Base-by-base conservation (phyloP, 2,329 filamentous ascomycete species). In the Grosmannia huntii region DNA sequence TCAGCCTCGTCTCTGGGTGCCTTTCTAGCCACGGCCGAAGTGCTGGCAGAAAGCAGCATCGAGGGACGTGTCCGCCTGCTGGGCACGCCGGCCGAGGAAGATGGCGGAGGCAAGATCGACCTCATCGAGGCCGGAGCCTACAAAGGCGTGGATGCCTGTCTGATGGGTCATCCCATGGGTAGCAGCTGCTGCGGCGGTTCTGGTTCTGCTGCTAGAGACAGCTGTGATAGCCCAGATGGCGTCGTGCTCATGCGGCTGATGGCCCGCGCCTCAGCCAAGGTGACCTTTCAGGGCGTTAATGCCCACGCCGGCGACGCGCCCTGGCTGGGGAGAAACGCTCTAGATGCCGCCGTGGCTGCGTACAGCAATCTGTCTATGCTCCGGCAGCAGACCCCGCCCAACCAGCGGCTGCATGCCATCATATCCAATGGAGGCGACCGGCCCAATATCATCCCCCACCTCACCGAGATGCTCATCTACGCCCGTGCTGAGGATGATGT, bases 331-430 rank as follows among this genome's bases (percentile, higher is more conserved):
- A 62, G 72, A 50, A 79, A 79, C 60, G 76, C 76, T 0, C 69
- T 78, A 2, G 76, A 79, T 62, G 76, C 75, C 3, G 63, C 74
- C 69, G 75, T 0, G 57, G n/a, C 66, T n/a, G 63, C 68, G 0
- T 71, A 71, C 64, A 69, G 65, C 65, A 41, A 68, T 56, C 67
- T 78, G 12, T 68, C 72, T 2, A 68, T 76, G 55, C 65, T 78
- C 31, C 70, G 76, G 3, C 63, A 81, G 67, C 78, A 81, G 63
- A 71, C 77, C 10, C 67, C 67, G 6, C 75, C 76, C 0, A 68
- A 73, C 11, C 71, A 78, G 59, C 73, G 77, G 16, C 71, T 81
- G n/a, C 76, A 80, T 61, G 75, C 74, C 52, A 71, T 78, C 2
- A 73, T 81, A 56, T 65, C 74, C 9, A 61, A 68, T 5, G 70